Evolutionary conservation across 2,329 filamentous ascomycete genomes (phyloP), one percentile per base, ranked within the genome.

Genomic region (Ceratocystiopsis sp.): DNA sequence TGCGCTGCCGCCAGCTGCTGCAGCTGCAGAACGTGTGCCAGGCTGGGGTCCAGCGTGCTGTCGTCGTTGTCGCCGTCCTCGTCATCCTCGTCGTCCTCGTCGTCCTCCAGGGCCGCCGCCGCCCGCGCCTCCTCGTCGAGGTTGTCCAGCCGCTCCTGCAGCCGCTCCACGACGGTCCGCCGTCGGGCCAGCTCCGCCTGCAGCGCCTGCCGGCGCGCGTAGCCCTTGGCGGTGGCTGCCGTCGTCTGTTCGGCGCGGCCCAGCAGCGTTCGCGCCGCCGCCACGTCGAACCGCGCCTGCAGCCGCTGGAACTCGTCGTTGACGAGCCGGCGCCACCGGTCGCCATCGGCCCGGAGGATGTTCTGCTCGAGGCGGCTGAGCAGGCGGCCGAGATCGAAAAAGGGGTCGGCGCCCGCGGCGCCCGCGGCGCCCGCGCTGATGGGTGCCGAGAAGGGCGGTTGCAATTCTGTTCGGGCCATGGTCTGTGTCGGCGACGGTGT

Each of bases 161-260:
- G 59, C 43, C 71, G 65, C 52, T 83, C 80, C 42, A 86, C 66
- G 6, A 74, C 56, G 34, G 81, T 75, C 45, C 78, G 70, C 53
- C 84, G 81, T 37, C 63, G 61, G 47, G 73, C 68, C 32, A 89
- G 63, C 48, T 81, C 76, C 18, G 64, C 60, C 57, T 84, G 79
- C 16, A 70, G 56, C 45, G 78, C 71, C 48, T 75, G 66, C 51
- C 75, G 72, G 46, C 71, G 72, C 6, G 66, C 57, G 45, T 70
- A 69, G 32, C 70, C 62, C 55, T 78, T 78, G 48, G 77, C 61
- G n/a, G 40, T 33, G 48, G 76, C 59, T 7, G 75, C 69, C 51
- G 81, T 74, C 51, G 81, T 74, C 52, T 84, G 80, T 56, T 86
- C 83, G 37, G 85, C 69, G 46, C 70, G 76, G 17, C 79, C 70